phyloP scores from a whole-genome alignment of 2,329 filamentous ascomycete species.

The Nemania sp. region DNA sequence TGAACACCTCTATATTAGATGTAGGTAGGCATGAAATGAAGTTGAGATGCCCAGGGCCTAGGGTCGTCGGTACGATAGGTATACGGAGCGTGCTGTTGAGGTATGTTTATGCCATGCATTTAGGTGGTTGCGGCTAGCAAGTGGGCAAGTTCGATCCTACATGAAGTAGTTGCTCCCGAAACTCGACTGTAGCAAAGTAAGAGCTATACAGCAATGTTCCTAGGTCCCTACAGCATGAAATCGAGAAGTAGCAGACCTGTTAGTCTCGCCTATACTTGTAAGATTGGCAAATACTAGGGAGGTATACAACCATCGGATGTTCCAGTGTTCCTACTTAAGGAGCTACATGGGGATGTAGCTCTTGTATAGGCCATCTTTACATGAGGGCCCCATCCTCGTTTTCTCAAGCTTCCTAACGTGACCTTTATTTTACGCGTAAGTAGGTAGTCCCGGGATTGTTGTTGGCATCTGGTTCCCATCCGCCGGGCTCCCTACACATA shows the following conservation, averaged over 20 bases:
- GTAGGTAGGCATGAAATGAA: constrained; percentile 10
- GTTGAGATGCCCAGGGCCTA: not conserved
- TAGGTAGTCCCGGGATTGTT: too few relatives aligned
- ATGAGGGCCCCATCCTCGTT: too few relatives aligned
- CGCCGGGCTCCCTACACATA: too few relatives aligned
- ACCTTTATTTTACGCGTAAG: too few relatives aligned
- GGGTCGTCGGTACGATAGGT: not conserved
- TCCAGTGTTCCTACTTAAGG: too few relatives aligned
- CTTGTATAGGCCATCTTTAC: too few relatives aligned
- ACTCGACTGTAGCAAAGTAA: not conserved
- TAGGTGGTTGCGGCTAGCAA: not conserved
- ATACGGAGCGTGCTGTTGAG: too few relatives aligned
- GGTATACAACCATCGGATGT: not conserved
- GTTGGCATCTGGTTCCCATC: too few relatives aligned
- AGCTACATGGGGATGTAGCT: too few relatives aligned
- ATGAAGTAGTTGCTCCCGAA: not conserved
- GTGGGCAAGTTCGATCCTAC: constrained; percentile 3
- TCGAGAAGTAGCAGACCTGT: not conserved
- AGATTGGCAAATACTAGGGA: not conserved
- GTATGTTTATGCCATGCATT: not conserved
- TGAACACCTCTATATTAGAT: constrained; percentile 7
- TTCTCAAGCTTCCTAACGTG: too few relatives aligned
- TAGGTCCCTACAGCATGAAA: not conserved
- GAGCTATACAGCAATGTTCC: not conserved
- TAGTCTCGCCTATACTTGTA: not conserved